These are phyloP conservation scores for Mycena epipterygia DNA, from an alignment of 768 basidiomycete genomes.

Conservation along the genomic window DNA sequence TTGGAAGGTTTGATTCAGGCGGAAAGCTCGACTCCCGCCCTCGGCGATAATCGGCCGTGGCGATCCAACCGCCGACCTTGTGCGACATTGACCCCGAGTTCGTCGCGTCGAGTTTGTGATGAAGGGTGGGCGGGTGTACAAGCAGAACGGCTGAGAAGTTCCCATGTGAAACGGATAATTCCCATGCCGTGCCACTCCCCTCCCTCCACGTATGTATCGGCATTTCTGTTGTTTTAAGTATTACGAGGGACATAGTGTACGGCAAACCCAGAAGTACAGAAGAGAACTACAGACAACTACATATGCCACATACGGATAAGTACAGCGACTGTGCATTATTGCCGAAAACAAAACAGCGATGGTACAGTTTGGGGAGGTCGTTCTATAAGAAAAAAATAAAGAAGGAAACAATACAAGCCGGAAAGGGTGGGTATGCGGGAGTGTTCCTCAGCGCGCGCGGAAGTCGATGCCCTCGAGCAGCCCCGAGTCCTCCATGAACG, in stretches of 20 bases:
- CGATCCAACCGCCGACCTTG: slow-evolving; percentile 65
- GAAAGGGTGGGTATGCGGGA: too few relatives aligned
- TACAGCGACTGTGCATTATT: background rate
- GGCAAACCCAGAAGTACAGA: too few relatives aligned
- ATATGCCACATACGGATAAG: background rate
- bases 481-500: slow-evolving; percentile 72
- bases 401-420: background rate
- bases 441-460: slow-evolving; percentile 20
- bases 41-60: too few relatives aligned
- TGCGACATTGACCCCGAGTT: slow-evolving; percentile 55
- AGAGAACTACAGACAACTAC: background rate
- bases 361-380: background rate
- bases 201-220: too few relatives aligned
- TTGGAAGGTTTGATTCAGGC: too few relatives aligned
- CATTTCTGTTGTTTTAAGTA: background rate
- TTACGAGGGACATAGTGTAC: background rate
- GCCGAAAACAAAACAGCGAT: background rate
- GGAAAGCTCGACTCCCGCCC: too few relatives aligned
- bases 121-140: slow-evolving; percentile 67
- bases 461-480: slow-evolving; percentile 48
- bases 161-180: background rate
- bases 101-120: slow-evolving; percentile 67
- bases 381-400: background rate
- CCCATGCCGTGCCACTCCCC: too few relatives aligned
- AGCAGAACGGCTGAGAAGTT: slow-evolving; percentile 49